phyloP scores from a whole-genome alignment of 192 early-diverging fungal species.

The Diversispora eburnea region DNA sequence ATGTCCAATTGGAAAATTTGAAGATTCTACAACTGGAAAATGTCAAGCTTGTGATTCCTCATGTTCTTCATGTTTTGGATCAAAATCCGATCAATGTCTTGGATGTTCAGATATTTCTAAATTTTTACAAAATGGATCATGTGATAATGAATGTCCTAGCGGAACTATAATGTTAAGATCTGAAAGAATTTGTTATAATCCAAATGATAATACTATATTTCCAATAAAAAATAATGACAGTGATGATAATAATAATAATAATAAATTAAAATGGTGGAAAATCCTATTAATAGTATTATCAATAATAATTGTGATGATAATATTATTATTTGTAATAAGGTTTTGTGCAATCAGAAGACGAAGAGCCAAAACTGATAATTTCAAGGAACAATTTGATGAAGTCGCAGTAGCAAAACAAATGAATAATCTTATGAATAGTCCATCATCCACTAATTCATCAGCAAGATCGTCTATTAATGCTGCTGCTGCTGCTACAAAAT shows the following conservation, averaged over 20 bases:
- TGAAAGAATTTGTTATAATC: slow-evolving; percentile 17
- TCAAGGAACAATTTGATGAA: slow-evolving; percentile 14
- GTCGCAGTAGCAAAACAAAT: not conserved
- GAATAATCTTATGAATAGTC: not conserved
- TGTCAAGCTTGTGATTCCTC: slow-evolving; percentile 12
- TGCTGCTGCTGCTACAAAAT: not conserved
- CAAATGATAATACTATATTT: not conserved
- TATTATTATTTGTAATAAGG: not conserved
- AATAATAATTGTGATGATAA: not conserved
- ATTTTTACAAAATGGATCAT: slow-evolving; percentile 15
- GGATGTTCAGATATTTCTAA: slow-evolving; percentile 15
- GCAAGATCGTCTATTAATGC: not conserved
- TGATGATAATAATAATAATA: not conserved
- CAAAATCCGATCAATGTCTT: slow-evolving; percentile 17
- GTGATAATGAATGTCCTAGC: slow-evolving; percentile 23
- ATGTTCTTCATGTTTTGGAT: slow-evolving; percentile 28
- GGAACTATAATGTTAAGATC: slow-evolving; percentile 1
- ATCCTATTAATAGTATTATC: slow-evolving; percentile 15
- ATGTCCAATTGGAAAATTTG: slow-evolving; percentile 19
- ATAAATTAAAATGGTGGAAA: slow-evolving; percentile 13
- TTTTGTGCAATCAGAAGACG: slow-evolving; percentile 16
- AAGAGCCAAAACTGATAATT: slow-evolving; percentile 7
- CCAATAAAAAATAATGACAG: not conserved
- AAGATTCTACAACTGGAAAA: not conserved
- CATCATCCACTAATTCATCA: not conserved